Conservation (phyloP, 2,329 filamentous ascomycete genomes). For the Clarireedia hainanense region DNA sequence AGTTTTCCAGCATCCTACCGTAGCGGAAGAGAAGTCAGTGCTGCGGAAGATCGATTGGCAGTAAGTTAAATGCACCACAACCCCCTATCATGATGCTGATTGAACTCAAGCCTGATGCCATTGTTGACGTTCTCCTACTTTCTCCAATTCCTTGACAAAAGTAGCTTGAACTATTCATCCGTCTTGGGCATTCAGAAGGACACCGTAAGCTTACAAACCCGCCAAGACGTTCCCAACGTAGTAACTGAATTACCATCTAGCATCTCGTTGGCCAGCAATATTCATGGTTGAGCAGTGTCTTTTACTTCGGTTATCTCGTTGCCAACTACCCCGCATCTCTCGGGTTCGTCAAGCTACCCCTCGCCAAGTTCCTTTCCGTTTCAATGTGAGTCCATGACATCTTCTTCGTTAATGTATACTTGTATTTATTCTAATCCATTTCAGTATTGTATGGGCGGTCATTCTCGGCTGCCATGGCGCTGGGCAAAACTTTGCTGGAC, state of each 20-base stretch:
- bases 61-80: not conserved
- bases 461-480: conserved; percentile 16
- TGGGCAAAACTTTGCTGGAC: conserved; percentile 15
- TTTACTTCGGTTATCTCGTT: conserved; percentile 34
- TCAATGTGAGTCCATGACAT: conserved; percentile 50
- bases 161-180: conserved; percentile 30
- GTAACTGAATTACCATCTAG: not conserved
- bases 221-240: not conserved
- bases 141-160: conserved; percentile 6
- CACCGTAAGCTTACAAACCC: conserved; percentile 15
- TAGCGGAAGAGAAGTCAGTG: not conserved
- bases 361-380: conserved; percentile 56
- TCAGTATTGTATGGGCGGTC: conserved; percentile 57
- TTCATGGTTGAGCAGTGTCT: conserved; percentile 38
- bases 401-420: conserved; percentile 49
- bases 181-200: conserved; percentile 38
- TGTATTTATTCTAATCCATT: conserved; percentile 29
- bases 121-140: conserved; percentile 1
- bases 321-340: conserved; percentile 13
- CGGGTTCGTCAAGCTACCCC: conserved; percentile 30
- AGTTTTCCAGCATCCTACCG: not conserved
- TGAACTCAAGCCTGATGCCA: not conserved
- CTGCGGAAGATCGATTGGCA: not conserved
- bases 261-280: conserved; percentile 35
- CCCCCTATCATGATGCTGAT: not conserved